A percentile compares a stretch with the other conserved stretches of the same genome.
These are phyloP conservation scores for Curvularia sp. DNA, from an alignment of 2,329 filamentous ascomycete genomes.

Conservation along the genomic window DNA sequence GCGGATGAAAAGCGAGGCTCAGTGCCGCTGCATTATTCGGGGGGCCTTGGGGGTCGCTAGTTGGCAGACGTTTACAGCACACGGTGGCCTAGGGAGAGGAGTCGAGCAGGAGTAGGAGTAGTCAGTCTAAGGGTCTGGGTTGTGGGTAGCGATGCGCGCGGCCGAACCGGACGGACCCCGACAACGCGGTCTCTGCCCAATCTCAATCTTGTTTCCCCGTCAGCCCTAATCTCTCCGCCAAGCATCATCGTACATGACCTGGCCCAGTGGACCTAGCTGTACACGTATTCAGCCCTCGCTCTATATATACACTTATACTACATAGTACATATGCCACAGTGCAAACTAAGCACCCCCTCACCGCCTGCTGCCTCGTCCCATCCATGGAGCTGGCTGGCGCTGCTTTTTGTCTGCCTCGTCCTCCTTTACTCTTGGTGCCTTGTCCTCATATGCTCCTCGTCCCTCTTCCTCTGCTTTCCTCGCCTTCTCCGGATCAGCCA, in stretches of 20 bases:
- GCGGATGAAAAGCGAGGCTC: not conserved
- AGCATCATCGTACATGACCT: not conserved
- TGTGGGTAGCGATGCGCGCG: slow-evolving; percentile 19
- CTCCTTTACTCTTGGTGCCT: not conserved
- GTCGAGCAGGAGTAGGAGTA: not conserved
- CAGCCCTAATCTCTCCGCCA: slow-evolving; percentile 8
- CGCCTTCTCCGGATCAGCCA: not conserved
- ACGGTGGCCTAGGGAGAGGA: slow-evolving; percentile 9
- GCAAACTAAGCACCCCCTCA: not conserved
- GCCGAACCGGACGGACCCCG: slow-evolving; percentile 14
- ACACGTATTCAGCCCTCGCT: not conserved
- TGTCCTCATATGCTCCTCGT: not conserved
- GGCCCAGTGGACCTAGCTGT: not conserved
- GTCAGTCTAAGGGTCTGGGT: slow-evolving; percentile 5
- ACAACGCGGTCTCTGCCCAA: slow-evolving; percentile 25
- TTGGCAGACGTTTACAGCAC: slow-evolving; percentile 6
- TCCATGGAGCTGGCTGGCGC: not conserved
- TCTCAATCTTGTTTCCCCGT: slow-evolving; percentile 3
- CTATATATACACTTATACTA: not conserved
- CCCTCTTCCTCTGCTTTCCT: not conserved
- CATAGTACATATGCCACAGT: not conserved
- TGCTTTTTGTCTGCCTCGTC: not conserved
- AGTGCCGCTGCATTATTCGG: slow-evolving; percentile 13
- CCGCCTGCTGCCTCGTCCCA: slow-evolving; percentile 1
- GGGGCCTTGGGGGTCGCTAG: not conserved